Conservation (phyloP, 129 eudicot species). For the Ambrosia artemisiifolia region DNA sequence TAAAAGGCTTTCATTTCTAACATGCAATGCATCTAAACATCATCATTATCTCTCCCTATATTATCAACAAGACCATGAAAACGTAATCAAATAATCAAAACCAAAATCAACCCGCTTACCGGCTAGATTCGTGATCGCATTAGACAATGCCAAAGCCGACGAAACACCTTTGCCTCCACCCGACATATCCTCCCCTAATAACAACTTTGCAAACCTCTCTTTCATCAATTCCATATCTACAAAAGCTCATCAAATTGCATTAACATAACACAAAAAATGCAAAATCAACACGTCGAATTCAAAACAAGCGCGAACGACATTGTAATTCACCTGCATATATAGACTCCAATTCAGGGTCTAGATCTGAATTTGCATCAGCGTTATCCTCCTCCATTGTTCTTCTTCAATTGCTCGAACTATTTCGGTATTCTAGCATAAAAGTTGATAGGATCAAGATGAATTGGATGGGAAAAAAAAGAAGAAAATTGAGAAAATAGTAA, state of each 20-base stretch:
- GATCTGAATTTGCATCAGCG: constrained; percentile 21
- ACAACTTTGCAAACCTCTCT: constrained; percentile 91
- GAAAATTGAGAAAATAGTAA: not conserved
- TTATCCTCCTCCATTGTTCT: constrained; percentile 25
- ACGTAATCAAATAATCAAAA: not conserved
- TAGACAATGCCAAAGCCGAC: constrained; percentile 93
- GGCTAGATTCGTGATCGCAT: constrained; percentile 92
- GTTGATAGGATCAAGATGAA: constrained; percentile 12
- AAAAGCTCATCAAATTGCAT: not conserved
- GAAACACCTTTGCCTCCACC: constrained; percentile 97
- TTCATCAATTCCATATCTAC: constrained; percentile 78
- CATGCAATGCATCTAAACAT: not conserved
- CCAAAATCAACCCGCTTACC: constrained; percentile 35
- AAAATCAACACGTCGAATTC: not conserved
- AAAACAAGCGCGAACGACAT: not conserved
- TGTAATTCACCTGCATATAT: constrained; percentile 24
- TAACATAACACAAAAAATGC: not conserved
- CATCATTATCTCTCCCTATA: not conserved
- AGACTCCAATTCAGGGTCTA: constrained; percentile 29
- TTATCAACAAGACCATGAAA: not conserved
- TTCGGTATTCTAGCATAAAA: constrained; percentile 19
- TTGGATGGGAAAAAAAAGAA: not conserved
- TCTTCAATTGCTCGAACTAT: constrained; percentile 39
- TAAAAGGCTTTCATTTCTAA: not conserved
- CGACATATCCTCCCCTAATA: constrained; percentile 97